These are phyloP conservation scores for Dichotomocladium elegans DNA, from an alignment of 371 early-diverging fungal species.

Conservation along the genomic window DNA sequence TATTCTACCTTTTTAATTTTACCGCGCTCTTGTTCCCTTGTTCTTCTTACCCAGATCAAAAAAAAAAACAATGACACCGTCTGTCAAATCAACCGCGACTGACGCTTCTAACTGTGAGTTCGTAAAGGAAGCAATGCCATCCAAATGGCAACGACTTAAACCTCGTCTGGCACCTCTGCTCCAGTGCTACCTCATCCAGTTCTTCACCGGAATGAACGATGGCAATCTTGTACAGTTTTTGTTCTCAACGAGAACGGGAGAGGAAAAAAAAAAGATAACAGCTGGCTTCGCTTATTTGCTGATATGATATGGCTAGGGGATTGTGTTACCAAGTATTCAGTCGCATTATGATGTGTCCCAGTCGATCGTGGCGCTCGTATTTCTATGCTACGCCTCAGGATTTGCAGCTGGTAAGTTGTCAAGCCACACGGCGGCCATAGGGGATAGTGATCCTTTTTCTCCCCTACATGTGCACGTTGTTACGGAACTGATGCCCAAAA, in stretches of 20 bases:
- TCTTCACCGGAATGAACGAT: conserved; percentile 21
- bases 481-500: background rate
- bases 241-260: background rate
- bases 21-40: no score
- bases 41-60: no score
- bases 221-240: conserved; percentile 7
- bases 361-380: conserved; percentile 14
- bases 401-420: conserved; percentile 13
- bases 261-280: background rate
- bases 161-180: conserved; percentile 8
- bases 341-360: conserved; percentile 13
- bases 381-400: conserved; percentile 16
- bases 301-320: conserved; percentile 3
- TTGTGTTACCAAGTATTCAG: conserved; percentile 19
- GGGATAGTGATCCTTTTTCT: background rate
- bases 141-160: background rate
- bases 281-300: no score
- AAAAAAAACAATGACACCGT: no score
- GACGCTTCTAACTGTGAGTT: no score
- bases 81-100: no score
- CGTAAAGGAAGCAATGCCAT: background rate
- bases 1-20: no score
- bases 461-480: background rate
- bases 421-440: background rate
- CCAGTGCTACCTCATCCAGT: conserved; percentile 14